Base-by-base conservation (phyloP, 2,329 filamentous ascomycete genomes). In the Botrytis aclada region DNA sequence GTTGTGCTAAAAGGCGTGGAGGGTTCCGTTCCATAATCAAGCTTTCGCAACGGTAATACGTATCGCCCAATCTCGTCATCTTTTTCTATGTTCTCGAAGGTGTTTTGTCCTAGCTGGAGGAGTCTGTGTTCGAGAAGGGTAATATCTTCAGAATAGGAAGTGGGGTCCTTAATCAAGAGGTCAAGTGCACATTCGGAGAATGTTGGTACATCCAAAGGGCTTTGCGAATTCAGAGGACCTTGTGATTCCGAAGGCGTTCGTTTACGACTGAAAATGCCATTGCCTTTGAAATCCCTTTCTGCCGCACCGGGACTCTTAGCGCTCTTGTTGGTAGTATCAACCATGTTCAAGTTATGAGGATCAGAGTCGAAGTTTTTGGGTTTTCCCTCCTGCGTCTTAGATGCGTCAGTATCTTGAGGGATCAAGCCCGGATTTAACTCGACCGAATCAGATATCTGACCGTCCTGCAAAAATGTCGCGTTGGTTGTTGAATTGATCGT, bases 11-110 rank as follows among this genome's bases (percentile, higher is more conserved):
- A 10, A 0, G 29, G 29, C 3, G 29, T 20, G 16, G 3, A 4
- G n/a, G 16, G 1, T 0, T 32, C 16, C 16, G 9, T 2, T 20
- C 6, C 16, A 58, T 0, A 0, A 20, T 5, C 29, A 0, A 58
- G 20, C 16, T 58, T 4, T 32, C 29, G 54, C 14, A 58, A 32
- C 1, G 3, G 0, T 4, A 58, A 29, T 20, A 58, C 14, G 54
- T 29, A 2, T 29, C 54, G 54, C 29, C 1, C 20, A 20, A 0
- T 20, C 29, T 18, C 18, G 18, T 20, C 3, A 58, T 58, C n/a
- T 58, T 32, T 16, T 18, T 58, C 1, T 0, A 58, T 32, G 0
- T 58, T 20, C 18, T 58, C 1, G 3, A 58, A 58, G 29, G 29
- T 20, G 1, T 32, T 10, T 58, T 9, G 29, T 32, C 29, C 54